Evolutionary conservation across 139 green algal species (phyloP), one percentile per base, ranked within the genome.

Genomic region (Auxenochlorella pyrenoidosa): DNA sequence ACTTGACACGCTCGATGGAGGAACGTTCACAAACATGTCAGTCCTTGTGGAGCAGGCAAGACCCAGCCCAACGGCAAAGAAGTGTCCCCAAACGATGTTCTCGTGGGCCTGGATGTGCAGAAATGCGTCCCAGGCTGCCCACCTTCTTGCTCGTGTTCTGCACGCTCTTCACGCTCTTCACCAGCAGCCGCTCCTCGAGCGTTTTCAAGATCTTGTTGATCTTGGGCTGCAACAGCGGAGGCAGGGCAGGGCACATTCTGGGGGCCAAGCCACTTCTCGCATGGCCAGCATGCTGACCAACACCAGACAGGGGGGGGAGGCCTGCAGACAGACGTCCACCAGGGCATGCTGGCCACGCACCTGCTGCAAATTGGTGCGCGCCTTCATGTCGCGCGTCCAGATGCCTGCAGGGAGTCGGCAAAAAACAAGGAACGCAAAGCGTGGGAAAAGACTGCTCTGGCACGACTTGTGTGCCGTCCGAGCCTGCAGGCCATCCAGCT

Each of bases 151-250:
- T 86, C 28, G 86, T 78, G 51, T 89, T 89, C 83, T 90, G 86
- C 71, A 92, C 83, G 78, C 83, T 89, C 84, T 90, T 90, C 21
- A 92, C 80, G 3, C 86, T 82, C 90, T 99, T 99, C 21, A 99
- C 94, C 59, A 99, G 91, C 44, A 88, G 75, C 32, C 95, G 89
- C 6, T 75, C 78, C 89, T 99, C 97, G 71, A 99, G 91, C 0
- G 91, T 73, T 89, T 98, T 99, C 38, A 99, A 90, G 30, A 98
- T 97, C 90, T 98, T 98, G 40, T 94, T 96, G 59, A 99, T 94
- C 87, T 95, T 91, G 32, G 94, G 92, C 86, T 89, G 85, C 81
- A 65, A 43, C 19, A 26, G 30, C 0, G 2, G 36, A 19, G 32
- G 1, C 18, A 21, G 38, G 36, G 34, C 34, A n/a, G 34, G 66